Evolutionary conservation across 768 basidiomycete genomes (phyloP), one percentile per base, ranked within the genome.

Genomic region (Epithele typhae): DNA sequence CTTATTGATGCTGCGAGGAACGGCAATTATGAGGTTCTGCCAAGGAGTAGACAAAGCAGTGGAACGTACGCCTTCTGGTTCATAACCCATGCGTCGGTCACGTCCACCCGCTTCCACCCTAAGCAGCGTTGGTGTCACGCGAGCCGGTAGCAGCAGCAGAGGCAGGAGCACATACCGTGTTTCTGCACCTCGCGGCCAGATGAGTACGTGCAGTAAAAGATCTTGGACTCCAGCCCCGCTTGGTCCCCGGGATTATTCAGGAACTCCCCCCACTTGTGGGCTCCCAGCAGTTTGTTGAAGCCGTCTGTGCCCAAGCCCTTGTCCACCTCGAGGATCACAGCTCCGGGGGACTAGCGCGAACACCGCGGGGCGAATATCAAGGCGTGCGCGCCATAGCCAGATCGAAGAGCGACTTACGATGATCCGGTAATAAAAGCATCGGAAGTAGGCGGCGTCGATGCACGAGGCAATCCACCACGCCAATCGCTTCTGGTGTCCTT

Each of bases 41-140:
- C 24, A 27, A 14, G 22, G 5, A 23, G n/a, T 17, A 18, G n/a
- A n/a, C n/a, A n/a, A 9, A 33, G 18, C 23, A 21, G 2, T n/a
- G 8, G 30, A 7, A 22, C 40, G 23, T 25, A 27, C 22, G 15
- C 23, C 3, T 19, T 30, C 9, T 41, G 42, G 25, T 48, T 66
- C 1, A 49, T 49, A 60, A 75, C 76, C 73, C 73, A 77, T 7
- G 50, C 36, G 11, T 75, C 73, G n/a, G 67, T 52, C 1, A 76
- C 62, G 25, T 68, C 61, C 17, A 75, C 63, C 10, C 71, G 66
- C 54, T 75, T 77, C 74, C 74, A 76, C 6, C 74, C 74, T 76
- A 39, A 3, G 15, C n/a, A 39, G n/a, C n/a, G n/a, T 17, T 17
- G 10, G 14, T 4, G 24, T 38, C 3, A 19, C 9, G n/a, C 43